Percentiles rank a stretch among this genome's conserved stretches.
phyloP scores from a whole-genome alignment of 169 alveolate species.

The Plasmodium gallinaceum region DNA sequence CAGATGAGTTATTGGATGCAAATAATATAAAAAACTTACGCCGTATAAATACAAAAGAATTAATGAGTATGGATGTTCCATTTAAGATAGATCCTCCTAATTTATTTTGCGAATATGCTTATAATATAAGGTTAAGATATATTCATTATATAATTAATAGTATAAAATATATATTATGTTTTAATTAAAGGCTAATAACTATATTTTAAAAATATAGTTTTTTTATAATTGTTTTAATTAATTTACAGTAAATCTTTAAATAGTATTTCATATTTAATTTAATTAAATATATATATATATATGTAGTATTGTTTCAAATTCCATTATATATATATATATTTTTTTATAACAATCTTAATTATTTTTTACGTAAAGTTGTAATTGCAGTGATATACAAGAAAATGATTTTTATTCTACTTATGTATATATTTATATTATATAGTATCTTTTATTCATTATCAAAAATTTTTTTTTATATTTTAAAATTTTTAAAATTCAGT shows the following conservation, averaged over 20 bases:
- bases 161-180: background rate
- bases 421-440: background rate
- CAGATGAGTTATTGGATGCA: background rate
- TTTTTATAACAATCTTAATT: too few species aligned
- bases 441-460: background rate
- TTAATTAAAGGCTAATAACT: background rate
- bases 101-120: slow-evolving; percentile 27
- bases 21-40: background rate
- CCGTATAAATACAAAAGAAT: background rate
- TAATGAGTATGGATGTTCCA: background rate
- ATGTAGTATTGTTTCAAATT: background rate
- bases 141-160: too few species aligned
- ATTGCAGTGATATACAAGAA: too few species aligned
- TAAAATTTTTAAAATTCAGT: slow-evolving; percentile 18
- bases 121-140: slow-evolving; percentile 20
- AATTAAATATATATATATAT: background rate
- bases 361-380: too few species aligned
- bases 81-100: slow-evolving; percentile 53
- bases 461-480: background rate
- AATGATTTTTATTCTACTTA: background rate
- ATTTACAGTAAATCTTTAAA: background rate
- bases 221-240: too few species aligned
- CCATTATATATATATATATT: background rate
- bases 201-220: background rate
- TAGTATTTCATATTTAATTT: background rate